Evolutionary conservation across 1,284 basidiomycete species (phyloP), one percentile per base, ranked within the genome.

Genomic region (Cryptococcus sp.): DNA sequence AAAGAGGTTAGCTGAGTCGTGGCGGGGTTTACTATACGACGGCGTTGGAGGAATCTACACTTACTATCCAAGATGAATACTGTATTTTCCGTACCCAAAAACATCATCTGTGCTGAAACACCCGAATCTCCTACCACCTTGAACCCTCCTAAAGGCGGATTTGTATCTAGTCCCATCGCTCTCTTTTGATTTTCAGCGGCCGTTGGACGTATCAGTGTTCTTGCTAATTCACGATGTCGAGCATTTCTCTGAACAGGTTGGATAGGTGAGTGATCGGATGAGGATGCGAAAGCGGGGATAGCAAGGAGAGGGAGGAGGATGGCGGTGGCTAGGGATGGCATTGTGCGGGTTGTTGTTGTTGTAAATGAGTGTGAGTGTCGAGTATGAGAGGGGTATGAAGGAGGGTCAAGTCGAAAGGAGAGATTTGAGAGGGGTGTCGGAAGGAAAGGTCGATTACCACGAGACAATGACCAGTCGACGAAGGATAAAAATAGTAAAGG

Each of bases 61-160:
- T 53, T 51, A 70, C 68, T 80, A 71, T 80, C 79, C 49, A 80
- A 69, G 49, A 77, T 76, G 70, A 76, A 80, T 46, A 79, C 76
- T 36, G 78, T 79, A 59, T 78, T 68, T 52, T 67, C 62, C 49
- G 72, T 68, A 70, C 79, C 72, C 31, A 74, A 52, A 53, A 75
- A 76, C 67, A 75, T 71, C 76, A 77, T 77, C 59, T 76, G 74
- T 8, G 73, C 76, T 13, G 71, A 74, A 34, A 77, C 71, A 50
- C 73, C 76, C 30, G 72, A 74, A 58, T 77, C 63, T 13, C 76
- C 76, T 35, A 74, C 66, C 15, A 67, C 55, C 53, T 68, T 55
- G 58, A 70, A 77, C n/a, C 66, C 67, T 13, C 72, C 72, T 0
- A 62, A 53, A 2, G 64, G 60, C 0, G 63, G 62, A 41, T 56